Conservation (phyloP, 2,329 filamentous ascomycete genomes). For the Neodidymelliopsis sp. region DNA sequence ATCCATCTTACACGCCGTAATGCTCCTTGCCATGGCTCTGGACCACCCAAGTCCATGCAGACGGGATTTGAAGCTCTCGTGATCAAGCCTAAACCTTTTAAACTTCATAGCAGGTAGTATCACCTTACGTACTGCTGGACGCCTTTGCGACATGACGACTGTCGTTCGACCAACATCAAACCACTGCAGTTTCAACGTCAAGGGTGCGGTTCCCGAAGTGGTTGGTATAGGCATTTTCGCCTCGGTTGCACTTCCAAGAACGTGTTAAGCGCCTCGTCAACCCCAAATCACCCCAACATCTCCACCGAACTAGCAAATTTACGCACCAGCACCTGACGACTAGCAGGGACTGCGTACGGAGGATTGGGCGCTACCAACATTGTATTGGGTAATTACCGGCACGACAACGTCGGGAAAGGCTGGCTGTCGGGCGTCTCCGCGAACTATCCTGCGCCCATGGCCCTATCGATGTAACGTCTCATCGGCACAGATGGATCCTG, state of each 20-base stretch:
- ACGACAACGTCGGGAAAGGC: slow-evolving; percentile 1
- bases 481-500: not conserved
- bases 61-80: not conserved
- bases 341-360: slow-evolving; percentile 6
- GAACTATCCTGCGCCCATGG: slow-evolving; percentile 1
- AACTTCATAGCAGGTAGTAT: slow-evolving; percentile 6
- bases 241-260: slow-evolving; percentile 10
- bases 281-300: slow-evolving; percentile 9
- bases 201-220: slow-evolving; percentile 8
- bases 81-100: not conserved
- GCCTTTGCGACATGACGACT: slow-evolving; percentile 1
- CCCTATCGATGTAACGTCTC: slow-evolving; percentile 12
- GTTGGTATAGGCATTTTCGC: not conserved
- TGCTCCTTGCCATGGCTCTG: not conserved
- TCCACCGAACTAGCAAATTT: slow-evolving; percentile 25
- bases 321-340: slow-evolving; percentile 19
- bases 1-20: not conserved
- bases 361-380: not conserved
- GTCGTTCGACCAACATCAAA: slow-evolving; percentile 3
- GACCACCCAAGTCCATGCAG: not conserved
- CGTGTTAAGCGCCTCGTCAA: slow-evolving; percentile 5
- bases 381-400: slow-evolving; percentile 14
- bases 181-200: slow-evolving; percentile 7
- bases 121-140: slow-evolving; percentile 12
- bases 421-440: slow-evolving; percentile 13